Evolutionary conservation across 2,329 filamentous ascomycete genomes (phyloP).

Genomic region (Penicillium sp.): DNA sequence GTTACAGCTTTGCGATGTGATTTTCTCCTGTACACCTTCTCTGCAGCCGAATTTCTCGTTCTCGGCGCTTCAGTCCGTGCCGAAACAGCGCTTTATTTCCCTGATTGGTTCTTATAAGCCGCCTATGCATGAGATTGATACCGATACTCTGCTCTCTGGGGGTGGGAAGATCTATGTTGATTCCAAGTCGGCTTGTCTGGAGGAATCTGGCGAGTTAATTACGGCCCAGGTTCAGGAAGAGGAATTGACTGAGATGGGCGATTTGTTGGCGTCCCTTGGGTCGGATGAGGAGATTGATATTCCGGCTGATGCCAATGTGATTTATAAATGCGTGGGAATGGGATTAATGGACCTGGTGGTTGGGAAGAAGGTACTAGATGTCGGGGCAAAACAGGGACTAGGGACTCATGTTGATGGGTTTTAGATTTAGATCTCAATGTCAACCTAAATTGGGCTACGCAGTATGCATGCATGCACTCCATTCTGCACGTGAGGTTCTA

Average conservation of each 20-base stretch:
- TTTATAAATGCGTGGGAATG: slow-evolving; percentile 58
- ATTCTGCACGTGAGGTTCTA: background rate
- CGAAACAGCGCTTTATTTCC: slow-evolving; percentile 51
- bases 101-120: slow-evolving; percentile 61
- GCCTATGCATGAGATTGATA: slow-evolving; percentile 56
- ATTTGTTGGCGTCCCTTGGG: slow-evolving; percentile 34
- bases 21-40: slow-evolving; percentile 57
- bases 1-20: slow-evolving; percentile 44
- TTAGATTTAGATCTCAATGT: too few relatives aligned
- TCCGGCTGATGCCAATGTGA: slow-evolving; percentile 42
- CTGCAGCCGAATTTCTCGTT: slow-evolving; percentile 49
- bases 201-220: slow-evolving; percentile 54
- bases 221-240: slow-evolving; percentile 41
- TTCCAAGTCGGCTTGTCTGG: slow-evolving; percentile 49
- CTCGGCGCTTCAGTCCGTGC: slow-evolving; percentile 39
- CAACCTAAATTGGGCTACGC: too few relatives aligned
- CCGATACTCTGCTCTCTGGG: slow-evolving; percentile 54
- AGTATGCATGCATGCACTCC: background rate
- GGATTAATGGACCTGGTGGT: slow-evolving; percentile 56
- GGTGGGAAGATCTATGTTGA: slow-evolving; percentile 73
- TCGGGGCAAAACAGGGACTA: slow-evolving; percentile 37
- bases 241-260: slow-evolving; percentile 50
- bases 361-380: slow-evolving; percentile 45
- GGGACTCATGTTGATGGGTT: slow-evolving; percentile 45
- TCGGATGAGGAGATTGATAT: slow-evolving; percentile 26